A percentile compares a stretch with the other conserved stretches of the same genome.
Evolutionary conservation across 2,329 filamentous ascomycete genomes (phyloP).

Genomic region (Nemania sp.): DNA sequence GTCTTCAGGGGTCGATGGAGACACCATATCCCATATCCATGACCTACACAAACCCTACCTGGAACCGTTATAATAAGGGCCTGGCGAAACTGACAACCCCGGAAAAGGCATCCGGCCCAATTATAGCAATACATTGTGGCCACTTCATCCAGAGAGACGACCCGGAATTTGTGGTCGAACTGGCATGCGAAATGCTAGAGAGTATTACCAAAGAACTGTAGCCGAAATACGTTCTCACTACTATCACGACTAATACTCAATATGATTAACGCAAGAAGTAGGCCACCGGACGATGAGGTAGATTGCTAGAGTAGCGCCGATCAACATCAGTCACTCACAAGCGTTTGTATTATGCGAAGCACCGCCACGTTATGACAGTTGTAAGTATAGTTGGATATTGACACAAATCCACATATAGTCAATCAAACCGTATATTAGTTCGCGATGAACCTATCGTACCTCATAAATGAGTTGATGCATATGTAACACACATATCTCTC

Average conservation of each 20-base stretch:
- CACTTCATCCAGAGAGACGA: conserved; percentile 69
- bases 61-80: conserved; percentile 66
- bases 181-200: conserved; percentile 39
- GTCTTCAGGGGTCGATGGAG: conserved; percentile 49
- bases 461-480: too few species aligned
- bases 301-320: neutral
- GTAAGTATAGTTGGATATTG: neutral
- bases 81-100: conserved; percentile 58
- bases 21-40: conserved; percentile 56
- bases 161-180: conserved; percentile 58
- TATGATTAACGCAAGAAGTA: neutral
- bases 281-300: neutral
- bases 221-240: neutral
- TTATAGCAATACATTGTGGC: conserved; percentile 62
- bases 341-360: too few species aligned
- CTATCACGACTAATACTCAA: neutral
- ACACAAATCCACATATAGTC: neutral
- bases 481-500: too few species aligned
- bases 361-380: neutral
- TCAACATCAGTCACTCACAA: neutral
- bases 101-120: conserved; percentile 56
- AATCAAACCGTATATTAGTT: too few species aligned
- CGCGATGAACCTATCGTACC: too few species aligned
- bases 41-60: conserved; percentile 65
- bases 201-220: conserved; percentile 25